Evolutionary conservation across 345 rosid species (phyloP).

Genomic region (Hibiscus syriacus): DNA sequence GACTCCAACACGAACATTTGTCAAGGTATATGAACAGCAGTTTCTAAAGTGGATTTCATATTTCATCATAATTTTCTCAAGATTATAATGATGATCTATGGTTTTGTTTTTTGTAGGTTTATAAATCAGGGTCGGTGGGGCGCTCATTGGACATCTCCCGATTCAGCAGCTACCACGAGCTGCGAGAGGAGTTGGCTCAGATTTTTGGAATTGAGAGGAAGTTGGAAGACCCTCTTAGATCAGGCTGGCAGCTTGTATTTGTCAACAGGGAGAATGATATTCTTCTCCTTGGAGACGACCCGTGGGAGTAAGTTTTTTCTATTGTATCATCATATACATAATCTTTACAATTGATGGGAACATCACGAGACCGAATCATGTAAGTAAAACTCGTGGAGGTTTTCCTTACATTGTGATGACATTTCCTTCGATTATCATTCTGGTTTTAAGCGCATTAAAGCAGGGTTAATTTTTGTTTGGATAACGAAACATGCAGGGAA

Average conservation of each 20-base stretch:
- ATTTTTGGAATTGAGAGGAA: slow-evolving; percentile 79
- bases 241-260: slow-evolving; percentile 99
- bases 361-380: neutral
- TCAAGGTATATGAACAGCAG: slow-evolving; percentile 37
- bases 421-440: neutral
- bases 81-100: neutral
- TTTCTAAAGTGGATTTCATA: neutral
- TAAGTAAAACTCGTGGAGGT: neutral
- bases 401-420: neutral
- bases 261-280: slow-evolving; percentile 85
- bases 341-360: neutral
- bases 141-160: slow-evolving; percentile 81
- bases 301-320: slow-evolving; percentile 61
- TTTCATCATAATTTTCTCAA: neutral
- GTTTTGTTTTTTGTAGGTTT: slow-evolving; percentile 38
- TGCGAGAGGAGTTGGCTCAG: slow-evolving; percentile 76
- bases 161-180: slow-evolving; percentile 83
- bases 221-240: slow-evolving; percentile 76
- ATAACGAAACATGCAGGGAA: slow-evolving; percentile 10
- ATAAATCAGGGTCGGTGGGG: slow-evolving; percentile 71
- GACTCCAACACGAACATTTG: slow-evolving; percentile 37
- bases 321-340: neutral
- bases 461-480: neutral
- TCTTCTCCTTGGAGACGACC: slow-evolving; percentile 92
- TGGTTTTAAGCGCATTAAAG: neutral